Evolutionary conservation across 1,139 yeast genomes (phyloP).

Genomic region (Eremothecium coryli): DNA sequence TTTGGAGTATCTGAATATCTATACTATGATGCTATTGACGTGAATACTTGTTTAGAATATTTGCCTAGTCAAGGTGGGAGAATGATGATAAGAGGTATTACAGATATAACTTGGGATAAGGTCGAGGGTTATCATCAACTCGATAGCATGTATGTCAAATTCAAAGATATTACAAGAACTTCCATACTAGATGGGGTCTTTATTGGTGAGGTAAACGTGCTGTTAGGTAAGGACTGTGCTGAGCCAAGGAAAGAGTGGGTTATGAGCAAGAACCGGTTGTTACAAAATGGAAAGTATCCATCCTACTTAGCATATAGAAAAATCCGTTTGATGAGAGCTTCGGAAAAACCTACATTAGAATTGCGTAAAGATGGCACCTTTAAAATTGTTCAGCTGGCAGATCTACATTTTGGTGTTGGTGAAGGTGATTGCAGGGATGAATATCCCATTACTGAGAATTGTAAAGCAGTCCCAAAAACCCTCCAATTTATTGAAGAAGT

Average conservation of each 20-base stretch:
- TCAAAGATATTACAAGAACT: constrained; percentile 1
- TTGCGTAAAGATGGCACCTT: constrained; percentile 41
- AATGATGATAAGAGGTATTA: constrained; percentile 1
- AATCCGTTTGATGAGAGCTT: constrained; percentile 20
- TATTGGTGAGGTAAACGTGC: constrained; percentile 41
- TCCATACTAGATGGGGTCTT: background rate
- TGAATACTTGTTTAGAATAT: constrained; percentile 6
- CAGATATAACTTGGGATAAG: constrained; percentile 1
- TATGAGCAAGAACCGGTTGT: constrained; percentile 28
- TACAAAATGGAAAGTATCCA: constrained; percentile 13
- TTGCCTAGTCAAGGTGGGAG: background rate
- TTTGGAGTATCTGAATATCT: constrained; percentile 20
- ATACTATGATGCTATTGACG: constrained; percentile 14
- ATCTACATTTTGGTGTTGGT: constrained; percentile 74
- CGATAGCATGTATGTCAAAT: constrained; percentile 6
- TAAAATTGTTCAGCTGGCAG: constrained; percentile 79
- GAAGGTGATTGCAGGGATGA: constrained; percentile 69
- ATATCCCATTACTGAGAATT: constrained; percentile 42
- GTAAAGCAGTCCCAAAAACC: constrained; percentile 71
- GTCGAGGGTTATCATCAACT: constrained; percentile 2
- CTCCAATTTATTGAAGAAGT: constrained; percentile 50
- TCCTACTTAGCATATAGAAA: constrained; percentile 16
- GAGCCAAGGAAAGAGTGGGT: constrained; percentile 76
- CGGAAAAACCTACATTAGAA: constrained; percentile 19
- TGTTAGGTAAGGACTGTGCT: constrained; percentile 63